A percentile compares a stretch with the other conserved stretches of the same genome.
phyloP scores from a whole-genome alignment of 345 rosid genomes.

The Ceriops zippeliana region DNA sequence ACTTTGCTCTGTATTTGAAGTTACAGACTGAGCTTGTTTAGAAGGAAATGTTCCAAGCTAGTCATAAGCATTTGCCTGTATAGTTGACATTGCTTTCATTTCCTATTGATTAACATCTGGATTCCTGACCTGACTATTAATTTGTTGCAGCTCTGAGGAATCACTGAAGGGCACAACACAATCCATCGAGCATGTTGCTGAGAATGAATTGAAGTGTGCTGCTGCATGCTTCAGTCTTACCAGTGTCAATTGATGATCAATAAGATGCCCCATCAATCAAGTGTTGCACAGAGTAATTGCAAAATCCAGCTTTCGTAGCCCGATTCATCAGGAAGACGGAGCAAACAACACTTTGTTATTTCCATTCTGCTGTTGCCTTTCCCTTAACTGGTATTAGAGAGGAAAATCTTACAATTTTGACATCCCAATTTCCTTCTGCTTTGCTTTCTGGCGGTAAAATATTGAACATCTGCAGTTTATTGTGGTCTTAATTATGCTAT shows the following conservation, averaged over 20 bases:
- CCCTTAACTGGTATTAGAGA: background rate
- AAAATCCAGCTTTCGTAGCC: background rate
- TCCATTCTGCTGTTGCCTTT: background rate
- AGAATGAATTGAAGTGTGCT: conserved; percentile 75
- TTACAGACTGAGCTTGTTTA: too few species aligned
- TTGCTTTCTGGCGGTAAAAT: too few species aligned
- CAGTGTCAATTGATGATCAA: conserved; percentile 50
- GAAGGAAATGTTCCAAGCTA: too few species aligned
- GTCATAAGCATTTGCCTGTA: too few species aligned
- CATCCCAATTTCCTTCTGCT: background rate
- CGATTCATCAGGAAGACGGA: background rate
- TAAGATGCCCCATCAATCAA: too few species aligned
- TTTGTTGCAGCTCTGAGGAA: conserved; percentile 55
- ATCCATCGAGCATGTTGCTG: conserved; percentile 48
- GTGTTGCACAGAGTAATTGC: background rate
- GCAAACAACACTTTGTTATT: background rate
- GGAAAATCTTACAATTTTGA: conserved; percentile 13
- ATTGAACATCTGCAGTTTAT: too few species aligned
- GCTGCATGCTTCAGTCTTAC: conserved; percentile 83
- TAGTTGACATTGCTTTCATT: background rate
- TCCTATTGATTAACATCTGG: background rate
- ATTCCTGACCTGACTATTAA: too few species aligned
- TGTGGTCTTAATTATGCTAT: too few species aligned
- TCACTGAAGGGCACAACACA: conserved; percentile 49
- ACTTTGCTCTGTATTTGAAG: too few species aligned